Conservation (phyloP, 1,284 basidiomycete species). For the Mycena citricolor region DNA sequence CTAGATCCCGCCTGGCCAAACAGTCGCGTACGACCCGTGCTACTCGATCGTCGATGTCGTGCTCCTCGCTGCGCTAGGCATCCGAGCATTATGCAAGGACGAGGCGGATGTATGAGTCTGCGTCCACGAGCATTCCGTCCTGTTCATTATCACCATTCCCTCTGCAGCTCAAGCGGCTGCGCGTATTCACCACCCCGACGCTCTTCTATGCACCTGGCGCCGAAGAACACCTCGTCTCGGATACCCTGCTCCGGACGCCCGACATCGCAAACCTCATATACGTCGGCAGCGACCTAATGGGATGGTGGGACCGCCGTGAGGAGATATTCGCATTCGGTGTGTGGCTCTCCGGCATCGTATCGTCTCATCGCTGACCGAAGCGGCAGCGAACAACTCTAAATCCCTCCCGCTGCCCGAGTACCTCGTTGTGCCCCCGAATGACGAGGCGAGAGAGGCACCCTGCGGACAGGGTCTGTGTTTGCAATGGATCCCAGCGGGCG, state of each 20-base stretch:
- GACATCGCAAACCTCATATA: constrained; percentile 16
- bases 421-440: neutral
- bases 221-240: constrained; percentile 11
- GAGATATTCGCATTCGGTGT: constrained; percentile 1
- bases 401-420: constrained; percentile 5
- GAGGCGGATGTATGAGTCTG: constrained; percentile 15
- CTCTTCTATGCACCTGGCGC: constrained; percentile 22
- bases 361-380: neutral
- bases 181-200: constrained; percentile 15
- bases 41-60: constrained; percentile 19
- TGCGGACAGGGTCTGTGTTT: constrained; percentile 13
- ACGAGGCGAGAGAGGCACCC: constrained; percentile 9
- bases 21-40: constrained; percentile 20
- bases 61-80: constrained; percentile 17
- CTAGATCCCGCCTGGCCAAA: constrained; percentile 17
- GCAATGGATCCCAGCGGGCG: constrained; percentile 15
- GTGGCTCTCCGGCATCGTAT: no score
- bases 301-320: constrained; percentile 1
- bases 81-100: constrained; percentile 9
- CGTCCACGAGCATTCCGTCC: no score
- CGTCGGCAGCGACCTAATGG: constrained; percentile 13
- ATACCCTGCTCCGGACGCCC: constrained; percentile 12
- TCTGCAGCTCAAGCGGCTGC: constrained; percentile 13
- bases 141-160: no score
- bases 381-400: constrained; percentile 7